Conservation (phyloP, 2,329 filamentous ascomycete genomes). For the Colletotrichum salicis region DNA sequence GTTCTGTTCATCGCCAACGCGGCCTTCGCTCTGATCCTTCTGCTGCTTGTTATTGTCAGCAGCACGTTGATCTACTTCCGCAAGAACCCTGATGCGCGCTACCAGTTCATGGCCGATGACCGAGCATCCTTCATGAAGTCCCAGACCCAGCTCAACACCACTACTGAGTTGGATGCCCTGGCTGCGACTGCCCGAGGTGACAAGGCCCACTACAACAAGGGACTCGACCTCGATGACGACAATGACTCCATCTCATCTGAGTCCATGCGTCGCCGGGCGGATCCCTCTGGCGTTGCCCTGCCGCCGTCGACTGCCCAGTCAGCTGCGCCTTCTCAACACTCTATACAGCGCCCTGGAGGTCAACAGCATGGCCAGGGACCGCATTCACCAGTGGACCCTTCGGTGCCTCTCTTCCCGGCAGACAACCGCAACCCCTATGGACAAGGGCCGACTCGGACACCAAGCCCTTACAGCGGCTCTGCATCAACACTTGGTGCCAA, state of each 20-base stretch:
- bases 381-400: conserved; percentile 53
- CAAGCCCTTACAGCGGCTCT: conserved; percentile 48
- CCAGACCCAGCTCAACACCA: conserved; percentile 78
- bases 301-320: conserved; percentile 40
- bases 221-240: conserved; percentile 54
- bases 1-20: conserved; percentile 91
- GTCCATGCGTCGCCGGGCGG: conserved; percentile 49
- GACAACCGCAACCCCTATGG: conserved; percentile 40
- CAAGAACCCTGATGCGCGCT: conserved; percentile 94
- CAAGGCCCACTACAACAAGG: conserved; percentile 58
- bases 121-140: conserved; percentile 98
- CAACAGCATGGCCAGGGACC: conserved; percentile 40
- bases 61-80: conserved; percentile 77
- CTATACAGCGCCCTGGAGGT: conserved; percentile 39
- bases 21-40: conserved; percentile 81
- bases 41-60: conserved; percentile 80
- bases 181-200: conserved; percentile 89
- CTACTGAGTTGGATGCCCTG: conserved; percentile 89
- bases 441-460: conserved; percentile 46
- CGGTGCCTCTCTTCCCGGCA: conserved; percentile 56
- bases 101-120: conserved; percentile 97
- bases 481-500: conserved; percentile 42
- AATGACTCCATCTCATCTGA: conserved; percentile 53
- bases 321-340: conserved; percentile 38
- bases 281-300: conserved; percentile 39